Evolutionary conservation across 306 rosid genomes (phyloP), one percentile per base, ranked within the genome.

Genomic region (Ammopiptanthus mongolicus): DNA sequence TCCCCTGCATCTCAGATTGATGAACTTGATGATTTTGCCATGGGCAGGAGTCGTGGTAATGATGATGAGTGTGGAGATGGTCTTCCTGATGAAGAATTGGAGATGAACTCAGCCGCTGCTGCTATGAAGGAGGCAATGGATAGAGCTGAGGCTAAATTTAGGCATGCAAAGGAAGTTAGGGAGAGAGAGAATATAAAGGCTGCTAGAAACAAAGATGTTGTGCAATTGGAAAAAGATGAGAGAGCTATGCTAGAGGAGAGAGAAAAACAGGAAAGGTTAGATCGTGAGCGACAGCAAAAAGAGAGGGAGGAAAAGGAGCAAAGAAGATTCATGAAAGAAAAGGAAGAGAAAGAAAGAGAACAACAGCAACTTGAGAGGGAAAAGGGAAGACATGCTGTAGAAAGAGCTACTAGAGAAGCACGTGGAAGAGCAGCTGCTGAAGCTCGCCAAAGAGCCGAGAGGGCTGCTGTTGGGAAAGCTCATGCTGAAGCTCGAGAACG

Each of bases 61-160:
- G 86, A 84, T 74, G 87, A 74, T 72, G 97, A 80, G 44, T 83
- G 71, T 44, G 86, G 71, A 71, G 85, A 88, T 80, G 89, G 90
- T 73, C 80, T 83, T 82, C 77, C 85, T 21, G 86, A 87, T 63
- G 97, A 96, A 78, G 98, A 96, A 63, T 71, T 83, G 57, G 97
- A 87, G 85, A 90, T 78, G 91, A 92, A 96, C 86, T 87, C 96
- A n/a, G 99, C 88, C 64, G 97, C 98, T 65, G 99, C 91, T 9
- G 99, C 99, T 62, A 89, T 96, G 97, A 95, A 92, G 85, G 99
- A 96, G 83, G 96, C 98, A 59, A 90, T 96, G 99, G 98, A 92
- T 76, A 89, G 77, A 84, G 99, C 99, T 73, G 93, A 96, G 86
- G 97, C 97, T 44, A 89, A 92, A 86, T 92, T 96, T 71, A 88